phyloP scores from a whole-genome alignment of 176 grass and related monocot genomes.

The Aechmea fasciata region DNA sequence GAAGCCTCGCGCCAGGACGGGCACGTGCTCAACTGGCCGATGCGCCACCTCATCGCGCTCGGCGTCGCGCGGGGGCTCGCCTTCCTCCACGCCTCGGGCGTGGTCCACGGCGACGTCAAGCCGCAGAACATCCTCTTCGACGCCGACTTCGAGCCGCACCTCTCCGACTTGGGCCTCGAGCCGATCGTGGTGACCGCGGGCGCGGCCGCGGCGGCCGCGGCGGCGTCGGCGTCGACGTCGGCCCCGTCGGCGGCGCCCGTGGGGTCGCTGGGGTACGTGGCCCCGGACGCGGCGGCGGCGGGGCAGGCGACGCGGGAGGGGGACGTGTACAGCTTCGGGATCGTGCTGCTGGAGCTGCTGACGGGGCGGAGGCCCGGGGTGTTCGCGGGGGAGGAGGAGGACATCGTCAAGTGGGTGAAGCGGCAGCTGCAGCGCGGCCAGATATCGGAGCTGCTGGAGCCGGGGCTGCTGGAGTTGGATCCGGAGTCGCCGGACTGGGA shows the following conservation, averaged over 20 bases:
- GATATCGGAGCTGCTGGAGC: constrained; percentile 77
- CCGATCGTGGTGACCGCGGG: constrained; percentile 84
- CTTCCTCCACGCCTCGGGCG: constrained; percentile 75
- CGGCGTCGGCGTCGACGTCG: constrained; percentile 50
- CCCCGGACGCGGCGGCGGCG: constrained; percentile 57
- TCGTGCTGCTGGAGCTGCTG: constrained; percentile 80
- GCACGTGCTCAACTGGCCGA: constrained; percentile 96
- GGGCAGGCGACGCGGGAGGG: constrained; percentile 87
- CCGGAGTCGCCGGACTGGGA: constrained; percentile 97
- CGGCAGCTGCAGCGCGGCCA: constrained; percentile 84
- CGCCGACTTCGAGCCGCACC: constrained; percentile 90
- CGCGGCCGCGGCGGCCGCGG: constrained; percentile 43
- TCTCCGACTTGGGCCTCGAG: constrained; percentile 91
- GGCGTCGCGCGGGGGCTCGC: constrained; percentile 75
- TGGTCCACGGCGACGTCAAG: constrained; percentile 88
- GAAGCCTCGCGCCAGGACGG: constrained; percentile 97
- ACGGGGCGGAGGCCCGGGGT: constrained; percentile 81
- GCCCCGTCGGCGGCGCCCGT: constrained; percentile 42
- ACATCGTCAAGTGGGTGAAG: constrained; percentile 99
- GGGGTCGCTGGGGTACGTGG: constrained; percentile 83
- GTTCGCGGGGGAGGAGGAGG: constrained; percentile 94
- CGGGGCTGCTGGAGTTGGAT: constrained; percentile 82
- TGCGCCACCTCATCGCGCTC: constrained; percentile 95
- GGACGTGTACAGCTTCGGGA: constrained; percentile 96
- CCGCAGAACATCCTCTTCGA: constrained; percentile 94